Base-by-base conservation (phyloP, 176 grass and related monocot species). In the Cymbopogon citratus region DNA sequence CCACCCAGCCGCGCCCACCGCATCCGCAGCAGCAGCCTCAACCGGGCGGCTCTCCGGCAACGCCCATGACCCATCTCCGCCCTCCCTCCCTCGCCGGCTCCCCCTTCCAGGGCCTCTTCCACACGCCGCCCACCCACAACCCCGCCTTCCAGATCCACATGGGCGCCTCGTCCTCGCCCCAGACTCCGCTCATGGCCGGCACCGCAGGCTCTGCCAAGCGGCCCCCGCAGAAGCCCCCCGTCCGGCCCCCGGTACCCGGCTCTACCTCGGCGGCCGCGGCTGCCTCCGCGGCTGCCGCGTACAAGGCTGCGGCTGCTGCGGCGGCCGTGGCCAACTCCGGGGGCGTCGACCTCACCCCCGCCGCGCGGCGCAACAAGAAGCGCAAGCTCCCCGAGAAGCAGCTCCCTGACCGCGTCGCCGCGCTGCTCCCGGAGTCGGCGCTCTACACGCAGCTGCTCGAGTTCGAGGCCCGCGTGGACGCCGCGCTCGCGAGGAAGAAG, bases 381-480 rank as follows among this genome's bases (percentile, higher is more conserved):
- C 92, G 95, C 19, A 98, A 93, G 69, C 85, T 95, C 56, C 90
- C 92, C 11, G 95, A 93, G 78, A 98, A 94, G 90, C 90, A 98
- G 74, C 92, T 98, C 18, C 95, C 95, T 0, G 95, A 98, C 51
- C 90, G 95, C 73, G 95, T 98, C 33, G 95, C 92, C 0, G 86
- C 88, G 75, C 83, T 98, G 26, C 76, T 95, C 6, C 95, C 95
- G 1, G 95, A 98, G 71, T 95, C 95, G 0, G 95, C 95, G 68
- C 79, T 98, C 18, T 98, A 98, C 79, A 98, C 95, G 13, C 92
- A 98, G 83, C 85, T 98, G 79, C 95, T 98, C 45, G 92, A 98
- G 69, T 98, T 98, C 62, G 95, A 98, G 84, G 64, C 92, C 21
- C 90, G 92, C 43, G 90, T 98, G 0, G 95, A 98, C 84, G 90